Base-by-base conservation (phyloP, 495 filamentous ascomycete genomes). In the Massariosphaeria phaeospora region DNA sequence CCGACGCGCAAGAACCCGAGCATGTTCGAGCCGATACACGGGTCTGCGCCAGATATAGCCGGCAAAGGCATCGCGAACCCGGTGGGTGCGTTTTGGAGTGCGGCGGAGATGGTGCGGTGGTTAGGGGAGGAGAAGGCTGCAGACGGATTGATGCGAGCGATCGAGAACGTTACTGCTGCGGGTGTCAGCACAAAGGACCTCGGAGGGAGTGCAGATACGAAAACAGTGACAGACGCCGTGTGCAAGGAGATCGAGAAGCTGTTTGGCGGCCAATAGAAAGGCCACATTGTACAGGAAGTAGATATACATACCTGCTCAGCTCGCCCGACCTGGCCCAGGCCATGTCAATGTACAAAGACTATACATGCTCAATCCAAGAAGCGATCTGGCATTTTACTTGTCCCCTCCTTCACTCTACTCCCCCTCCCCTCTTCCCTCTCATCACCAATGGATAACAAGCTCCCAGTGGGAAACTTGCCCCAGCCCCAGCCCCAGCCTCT, bases 11-110 rank as follows among this genome's bases (percentile, higher is more conserved):
- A 75, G 63, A 72, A 76, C 50, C 82, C 82, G 1, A 78, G 74
- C 40, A 82, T 85, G 76, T 85, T 85, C 55, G 81, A 84, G 73
- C 81, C 81, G 0, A 84, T 84, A 39, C 82, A 84, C 55, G 81
- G 82, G 7, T 79, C 75, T n/a, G 82, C 82, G 0, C 84, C 83
- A 12, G 84, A 88, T 59, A 86, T 89, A 48, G 80, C 82, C 1
- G 84, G 84, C 0, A 82, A 82, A 66, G 84, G 83, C 0, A 72
- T 86, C 31, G 84, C 84, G 10, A 88, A 89, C 65, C 84, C 84
- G 0, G 76, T 88, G 0, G 84, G 76, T 7, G 83, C 83, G 0
- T 82, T 87, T 66, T 85, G 83, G 83, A 82, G 78, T 3, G 80
- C 76, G 4, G 77, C 78, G 0, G 82, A 85, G 66, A 87, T 86